Conservation (phyloP, 2,329 filamentous ascomycete genomes). For the Teratosphaeria gauchensis region DNA sequence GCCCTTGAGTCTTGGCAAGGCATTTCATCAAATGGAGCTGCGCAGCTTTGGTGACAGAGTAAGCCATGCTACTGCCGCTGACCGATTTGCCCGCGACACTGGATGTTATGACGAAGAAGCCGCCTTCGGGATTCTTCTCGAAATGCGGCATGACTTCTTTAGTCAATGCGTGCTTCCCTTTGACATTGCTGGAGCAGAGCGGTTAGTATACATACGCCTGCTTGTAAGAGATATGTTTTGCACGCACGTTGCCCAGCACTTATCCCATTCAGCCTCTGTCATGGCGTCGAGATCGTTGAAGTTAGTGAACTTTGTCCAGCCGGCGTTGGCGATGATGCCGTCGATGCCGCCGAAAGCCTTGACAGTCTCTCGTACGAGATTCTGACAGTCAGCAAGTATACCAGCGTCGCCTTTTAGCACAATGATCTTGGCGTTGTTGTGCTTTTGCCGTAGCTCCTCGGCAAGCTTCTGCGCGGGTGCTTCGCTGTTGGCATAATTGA, state of each 20-base stretch:
- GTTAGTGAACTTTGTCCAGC: conserved; percentile 51
- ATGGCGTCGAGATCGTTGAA: conserved; percentile 51
- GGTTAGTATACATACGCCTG: not conserved
- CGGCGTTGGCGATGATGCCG: conserved; percentile 67
- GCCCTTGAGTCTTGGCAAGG: conserved; percentile 51
- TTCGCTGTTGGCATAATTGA: conserved; percentile 61
- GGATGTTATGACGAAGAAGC: conserved; percentile 53
- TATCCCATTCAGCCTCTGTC: conserved; percentile 54
- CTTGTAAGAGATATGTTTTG: conserved; percentile 13
- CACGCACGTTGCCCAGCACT: conserved; percentile 46
- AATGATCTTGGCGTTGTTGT: conserved; percentile 40
- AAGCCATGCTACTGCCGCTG: conserved; percentile 54
- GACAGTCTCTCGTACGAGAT: conserved; percentile 50
- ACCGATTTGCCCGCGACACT: conserved; percentile 48
- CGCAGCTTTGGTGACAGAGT: conserved; percentile 67
- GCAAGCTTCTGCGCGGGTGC: conserved; percentile 52
- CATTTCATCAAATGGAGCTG: conserved; percentile 58
- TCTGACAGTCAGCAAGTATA: conserved; percentile 47
- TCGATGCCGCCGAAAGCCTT: conserved; percentile 60
- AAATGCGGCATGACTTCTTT: conserved; percentile 46
- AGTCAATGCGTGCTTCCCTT: conserved; percentile 11
- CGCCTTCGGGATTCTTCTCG: conserved; percentile 52
- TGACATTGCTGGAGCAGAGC: conserved; percentile 1
- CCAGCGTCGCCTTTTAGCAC: conserved; percentile 59
- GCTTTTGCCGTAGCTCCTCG: conserved; percentile 43